A percentile compares a stretch with the other conserved stretches of the same genome.
These are phyloP conservation scores for Phlyctochytrium bullatum DNA, from an alignment of 192 early-diverging fungal genomes.

Conservation along the genomic window DNA sequence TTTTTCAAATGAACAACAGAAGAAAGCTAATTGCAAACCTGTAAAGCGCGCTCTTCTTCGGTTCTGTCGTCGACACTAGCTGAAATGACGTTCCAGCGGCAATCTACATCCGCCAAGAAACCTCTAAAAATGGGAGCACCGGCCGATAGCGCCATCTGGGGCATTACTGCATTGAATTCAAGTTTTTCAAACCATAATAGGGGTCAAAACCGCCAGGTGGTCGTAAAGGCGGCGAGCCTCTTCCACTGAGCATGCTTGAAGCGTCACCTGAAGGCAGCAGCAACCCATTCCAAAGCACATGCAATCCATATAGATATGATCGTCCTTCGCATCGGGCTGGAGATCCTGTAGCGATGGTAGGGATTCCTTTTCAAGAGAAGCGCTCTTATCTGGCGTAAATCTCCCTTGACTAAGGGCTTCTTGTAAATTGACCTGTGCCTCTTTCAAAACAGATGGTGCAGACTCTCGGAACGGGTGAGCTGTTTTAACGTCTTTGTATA, in stretches of 20 bases:
- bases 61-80: constrained; percentile 92
- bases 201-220: constrained; percentile 85
- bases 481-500: constrained; percentile 89
- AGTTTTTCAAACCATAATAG: constrained; percentile 68
- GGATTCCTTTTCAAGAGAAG: constrained; percentile 59
- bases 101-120: constrained; percentile 92
- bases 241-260: constrained; percentile 91
- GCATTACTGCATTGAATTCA: neutral
- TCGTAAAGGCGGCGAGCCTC: constrained; percentile 93
- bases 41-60: constrained; percentile 79
- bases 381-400: constrained; percentile 24
- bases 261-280: constrained; percentile 96
- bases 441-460: constrained; percentile 67
- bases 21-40: constrained; percentile 35
- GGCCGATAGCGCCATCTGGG: constrained; percentile 81
- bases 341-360: constrained; percentile 28
- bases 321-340: constrained; percentile 68
- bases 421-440: constrained; percentile 7
- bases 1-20: constrained; percentile 13
- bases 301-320: constrained; percentile 97
- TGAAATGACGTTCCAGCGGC: constrained; percentile 96
- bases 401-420: constrained; percentile 27
- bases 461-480: constrained; percentile 78
- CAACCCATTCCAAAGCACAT: constrained; percentile 99
- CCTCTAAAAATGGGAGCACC: constrained; percentile 92